phyloP scores from a whole-genome alignment of 2,329 filamentous ascomycete species.

The Westerdykella ornata region DNA sequence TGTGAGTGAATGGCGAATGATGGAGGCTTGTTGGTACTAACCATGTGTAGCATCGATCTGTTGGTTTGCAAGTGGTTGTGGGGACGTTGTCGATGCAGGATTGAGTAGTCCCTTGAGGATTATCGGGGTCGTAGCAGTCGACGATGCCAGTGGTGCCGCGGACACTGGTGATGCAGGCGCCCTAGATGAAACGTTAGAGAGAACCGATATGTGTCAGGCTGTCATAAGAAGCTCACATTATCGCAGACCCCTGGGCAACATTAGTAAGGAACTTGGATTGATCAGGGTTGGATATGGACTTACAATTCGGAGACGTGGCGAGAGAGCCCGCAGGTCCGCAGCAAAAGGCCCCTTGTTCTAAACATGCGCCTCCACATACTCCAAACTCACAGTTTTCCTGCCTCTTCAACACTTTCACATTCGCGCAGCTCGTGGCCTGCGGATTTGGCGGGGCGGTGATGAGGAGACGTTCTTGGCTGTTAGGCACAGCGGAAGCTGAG shows the following conservation, averaged over 20 bases:
- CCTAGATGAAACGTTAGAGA: constrained; percentile 3
- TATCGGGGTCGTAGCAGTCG: constrained; percentile 13
- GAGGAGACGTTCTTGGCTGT: constrained; percentile 2
- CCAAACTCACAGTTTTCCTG: constrained; percentile 8
- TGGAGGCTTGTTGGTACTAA: background rate
- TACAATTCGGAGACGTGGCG: constrained; percentile 9
- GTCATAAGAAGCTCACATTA: constrained; percentile 7
- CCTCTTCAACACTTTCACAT: constrained; percentile 1
- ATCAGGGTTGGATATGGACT: background rate
- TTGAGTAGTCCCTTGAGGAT: constrained; percentile 10
- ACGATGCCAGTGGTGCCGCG: constrained; percentile 11
- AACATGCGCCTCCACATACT: constrained; percentile 6
- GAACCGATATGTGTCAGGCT: background rate
- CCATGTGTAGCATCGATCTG: constrained; percentile 13
- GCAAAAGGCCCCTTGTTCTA: constrained; percentile 11
- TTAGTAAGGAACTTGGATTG: background rate
- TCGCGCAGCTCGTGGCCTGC: constrained; percentile 4
- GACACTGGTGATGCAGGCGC: constrained; percentile 11
- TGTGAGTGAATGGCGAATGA: background rate
- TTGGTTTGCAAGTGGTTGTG: constrained; percentile 9
- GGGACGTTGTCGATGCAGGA: constrained; percentile 7
- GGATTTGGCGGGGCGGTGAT: constrained; percentile 6
- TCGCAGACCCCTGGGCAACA: constrained; percentile 8
- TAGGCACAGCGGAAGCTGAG: background rate
- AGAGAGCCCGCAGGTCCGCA: constrained; percentile 11